phyloP scores from a whole-genome alignment of 2,329 filamentous ascomycete genomes.

The Tolypocladium endophyticum region DNA sequence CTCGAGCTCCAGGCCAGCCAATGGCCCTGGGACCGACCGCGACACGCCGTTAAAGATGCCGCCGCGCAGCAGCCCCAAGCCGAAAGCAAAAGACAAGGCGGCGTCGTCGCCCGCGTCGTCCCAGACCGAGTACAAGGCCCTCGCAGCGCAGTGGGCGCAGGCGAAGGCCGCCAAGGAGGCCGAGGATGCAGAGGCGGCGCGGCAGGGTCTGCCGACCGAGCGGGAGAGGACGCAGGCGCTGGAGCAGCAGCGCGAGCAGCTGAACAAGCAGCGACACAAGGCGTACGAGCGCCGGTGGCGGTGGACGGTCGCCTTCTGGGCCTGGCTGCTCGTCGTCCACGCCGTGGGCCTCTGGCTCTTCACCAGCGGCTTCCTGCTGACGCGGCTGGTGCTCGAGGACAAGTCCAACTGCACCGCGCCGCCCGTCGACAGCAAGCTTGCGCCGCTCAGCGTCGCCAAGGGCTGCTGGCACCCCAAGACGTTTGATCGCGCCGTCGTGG shows the following conservation, averaged over 20 bases:
- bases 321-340: slow-evolving; percentile 64
- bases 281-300: slow-evolving; percentile 42
- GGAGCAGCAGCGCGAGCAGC: slow-evolving; percentile 32
- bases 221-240: slow-evolving; percentile 24
- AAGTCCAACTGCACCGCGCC: slow-evolving; percentile 60
- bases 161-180: slow-evolving; percentile 39
- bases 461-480: slow-evolving; percentile 96
- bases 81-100: slow-evolving; percentile 12
- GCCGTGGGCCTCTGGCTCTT: slow-evolving; percentile 79
- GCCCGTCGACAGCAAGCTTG: slow-evolving; percentile 45
- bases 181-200: slow-evolving; percentile 23
- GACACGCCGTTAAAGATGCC: slow-evolving; percentile 14
- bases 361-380: slow-evolving; percentile 88
- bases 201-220: slow-evolving; percentile 17
- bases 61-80: slow-evolving; percentile 11
- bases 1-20: slow-evolving; percentile 9
- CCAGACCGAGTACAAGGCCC: slow-evolving; percentile 38
- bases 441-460: slow-evolving; percentile 34
- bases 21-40: slow-evolving; percentile 14
- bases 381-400: slow-evolving; percentile 68
- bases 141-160: slow-evolving; percentile 41
- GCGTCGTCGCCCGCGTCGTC: slow-evolving; percentile 4
- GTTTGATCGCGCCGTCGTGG: slow-evolving; percentile 82
- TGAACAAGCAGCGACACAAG: slow-evolving; percentile 36
- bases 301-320: slow-evolving; percentile 58